A percentile compares a stretch with the other conserved stretches of the same genome.
Evolutionary conservation across 1,284 basidiomycete genomes (phyloP).

Genomic region (Apiotrichum gracile): DNA sequence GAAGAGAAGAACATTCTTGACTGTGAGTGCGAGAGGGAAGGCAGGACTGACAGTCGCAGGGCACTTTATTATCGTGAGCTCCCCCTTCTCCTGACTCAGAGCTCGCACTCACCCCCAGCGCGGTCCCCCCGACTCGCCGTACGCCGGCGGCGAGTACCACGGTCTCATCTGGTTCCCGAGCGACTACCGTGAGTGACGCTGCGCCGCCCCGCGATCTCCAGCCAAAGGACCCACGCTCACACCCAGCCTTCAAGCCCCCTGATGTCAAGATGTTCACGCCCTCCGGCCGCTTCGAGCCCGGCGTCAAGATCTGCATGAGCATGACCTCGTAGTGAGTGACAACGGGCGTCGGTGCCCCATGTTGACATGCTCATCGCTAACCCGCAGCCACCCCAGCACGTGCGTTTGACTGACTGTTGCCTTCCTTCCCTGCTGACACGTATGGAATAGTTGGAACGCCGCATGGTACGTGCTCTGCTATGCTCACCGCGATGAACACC

Average conservation of each 20-base stretch:
- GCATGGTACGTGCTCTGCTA: conserved; percentile 27
- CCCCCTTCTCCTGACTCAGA: not conserved
- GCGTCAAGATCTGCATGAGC: conserved; percentile 92
- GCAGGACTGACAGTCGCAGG: conserved; percentile 55
- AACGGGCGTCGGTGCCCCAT: not conserved
- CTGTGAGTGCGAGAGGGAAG: conserved; percentile 70
- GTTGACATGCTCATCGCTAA: conserved; percentile 8
- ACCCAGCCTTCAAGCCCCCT: conserved; percentile 75
- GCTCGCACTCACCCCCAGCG: conserved; percentile 53
- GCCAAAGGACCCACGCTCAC: not conserved
- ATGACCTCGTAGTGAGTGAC: conserved; percentile 82
- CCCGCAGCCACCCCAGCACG: conserved; percentile 44
- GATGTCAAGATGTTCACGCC: conserved; percentile 98
- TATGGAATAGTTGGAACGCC: conserved; percentile 42
- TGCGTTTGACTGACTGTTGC: conserved; percentile 8
- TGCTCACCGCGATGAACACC: not conserved
- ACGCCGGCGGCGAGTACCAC: conserved; percentile 87
- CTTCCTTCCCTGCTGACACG: conserved; percentile 2
- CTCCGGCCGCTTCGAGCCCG: conserved; percentile 84
- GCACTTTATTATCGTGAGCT: conserved; percentile 79
- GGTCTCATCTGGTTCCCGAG: conserved; percentile 68
- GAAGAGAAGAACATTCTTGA: conserved; percentile 90
- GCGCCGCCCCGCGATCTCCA: not conserved
- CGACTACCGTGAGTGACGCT: conserved; percentile 63
- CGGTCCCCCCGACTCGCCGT: conserved; percentile 87